Evolutionary conservation across 768 basidiomycete species (phyloP).

Genomic region (Candolleomyces aberdarensis): DNA sequence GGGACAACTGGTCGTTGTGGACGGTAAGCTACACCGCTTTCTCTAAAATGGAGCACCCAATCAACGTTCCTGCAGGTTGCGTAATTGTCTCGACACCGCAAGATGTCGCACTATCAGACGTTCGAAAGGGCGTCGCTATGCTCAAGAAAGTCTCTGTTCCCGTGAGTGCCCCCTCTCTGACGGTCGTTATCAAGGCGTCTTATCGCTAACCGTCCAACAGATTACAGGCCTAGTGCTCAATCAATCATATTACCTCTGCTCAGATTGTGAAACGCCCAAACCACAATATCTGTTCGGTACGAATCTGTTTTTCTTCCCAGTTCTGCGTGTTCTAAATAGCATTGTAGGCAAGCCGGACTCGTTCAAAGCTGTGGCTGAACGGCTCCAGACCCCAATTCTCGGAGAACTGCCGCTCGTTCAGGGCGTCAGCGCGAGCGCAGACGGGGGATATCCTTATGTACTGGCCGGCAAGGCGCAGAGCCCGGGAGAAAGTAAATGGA

Average conservation of each 20-base stretch:
- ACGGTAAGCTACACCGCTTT: conserved; percentile 51
- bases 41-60: neutral
- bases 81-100: conserved; percentile 96
- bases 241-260: conserved; percentile 80
- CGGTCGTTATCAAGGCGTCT: neutral
- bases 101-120: conserved; percentile 88
- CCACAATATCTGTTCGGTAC: conserved; percentile 31
- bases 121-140: conserved; percentile 90
- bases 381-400: conserved; percentile 61
- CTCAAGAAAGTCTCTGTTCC: conserved; percentile 86
- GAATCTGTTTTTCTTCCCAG: neutral
- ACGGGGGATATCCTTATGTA: conserved; percentile 59
- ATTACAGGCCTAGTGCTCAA: conserved; percentile 87
- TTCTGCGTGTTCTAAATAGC: conserved; percentile 42
- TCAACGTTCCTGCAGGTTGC: conserved; percentile 57
- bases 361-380: conserved; percentile 57
- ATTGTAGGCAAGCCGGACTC: conserved; percentile 54
- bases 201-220: conserved; percentile 34
- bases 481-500: neutral
- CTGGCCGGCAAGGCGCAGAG: conserved; percentile 11
- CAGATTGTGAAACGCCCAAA: conserved; percentile 55
- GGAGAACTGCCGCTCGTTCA: conserved; percentile 81
- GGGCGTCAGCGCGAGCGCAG: conserved; percentile 69
- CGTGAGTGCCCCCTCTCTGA: conserved; percentile 39
- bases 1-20: conserved; percentile 79